phyloP scores from a whole-genome alignment of 352 stramenopile genomes.

The Globisporangium uncinulatum region DNA sequence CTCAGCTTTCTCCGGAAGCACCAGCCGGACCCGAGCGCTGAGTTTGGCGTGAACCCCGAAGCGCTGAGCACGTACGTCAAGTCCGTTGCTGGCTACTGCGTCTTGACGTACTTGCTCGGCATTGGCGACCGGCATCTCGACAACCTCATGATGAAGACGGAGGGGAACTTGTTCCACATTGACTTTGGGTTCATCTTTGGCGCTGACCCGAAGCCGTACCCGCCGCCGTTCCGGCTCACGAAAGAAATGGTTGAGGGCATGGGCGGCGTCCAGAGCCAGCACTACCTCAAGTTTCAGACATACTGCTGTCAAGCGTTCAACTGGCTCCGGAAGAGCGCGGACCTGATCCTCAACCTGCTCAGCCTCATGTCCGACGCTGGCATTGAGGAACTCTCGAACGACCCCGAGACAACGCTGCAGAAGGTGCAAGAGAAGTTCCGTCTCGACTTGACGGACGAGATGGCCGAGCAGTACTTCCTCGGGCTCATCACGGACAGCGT shows the following conservation, averaged over 20 bases:
- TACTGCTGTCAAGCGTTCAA: slow-evolving; percentile 93
- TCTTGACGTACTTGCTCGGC: slow-evolving; percentile 98
- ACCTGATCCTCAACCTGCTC: slow-evolving; percentile 98
- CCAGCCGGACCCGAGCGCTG: slow-evolving; percentile 75
- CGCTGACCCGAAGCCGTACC: slow-evolving; percentile 97
- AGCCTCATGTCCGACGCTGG: slow-evolving; percentile 98
- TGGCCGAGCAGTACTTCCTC: slow-evolving; percentile 97
- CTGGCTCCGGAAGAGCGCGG: slow-evolving; percentile 95
- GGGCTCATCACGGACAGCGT: slow-evolving; percentile 95
- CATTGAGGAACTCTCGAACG: slow-evolving; percentile 91
- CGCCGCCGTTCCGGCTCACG: slow-evolving; percentile 97
- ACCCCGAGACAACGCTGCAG: slow-evolving; percentile 77
- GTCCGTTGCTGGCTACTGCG: slow-evolving; percentile 98
- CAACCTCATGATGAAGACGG: slow-evolving; percentile 98
- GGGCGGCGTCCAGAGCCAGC: slow-evolving; percentile 87
- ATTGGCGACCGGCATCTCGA: slow-evolving; percentile 99
- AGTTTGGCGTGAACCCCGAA: slow-evolving; percentile 89
- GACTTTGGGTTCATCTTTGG: slow-evolving; percentile 99
- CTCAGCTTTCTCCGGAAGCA: slow-evolving; percentile 84
- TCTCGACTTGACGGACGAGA: slow-evolving; percentile 96
- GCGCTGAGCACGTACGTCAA: slow-evolving; percentile 96
- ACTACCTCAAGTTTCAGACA: slow-evolving; percentile 92
- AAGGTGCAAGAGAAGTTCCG: slow-evolving; percentile 96
- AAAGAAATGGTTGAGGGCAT: slow-evolving; percentile 97
- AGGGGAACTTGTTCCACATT: slow-evolving; percentile 99